Evolutionary conservation across 371 early-diverging fungal genomes (phyloP), one percentile per base, ranked within the genome.

Genomic region (Mortierella sp.): DNA sequence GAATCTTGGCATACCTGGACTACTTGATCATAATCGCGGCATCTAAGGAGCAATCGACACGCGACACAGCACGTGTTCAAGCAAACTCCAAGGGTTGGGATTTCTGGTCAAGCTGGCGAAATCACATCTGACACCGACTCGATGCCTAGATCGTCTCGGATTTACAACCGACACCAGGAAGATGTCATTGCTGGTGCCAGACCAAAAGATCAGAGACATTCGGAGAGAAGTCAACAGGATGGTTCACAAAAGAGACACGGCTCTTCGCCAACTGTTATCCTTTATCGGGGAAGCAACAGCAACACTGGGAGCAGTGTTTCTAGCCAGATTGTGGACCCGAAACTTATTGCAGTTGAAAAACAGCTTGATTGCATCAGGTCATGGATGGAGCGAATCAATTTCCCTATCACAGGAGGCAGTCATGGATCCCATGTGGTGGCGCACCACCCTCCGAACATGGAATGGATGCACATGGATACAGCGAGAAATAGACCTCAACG

Each of bases 1-100:
- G 84, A n/a, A 61, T 85, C 15, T 72, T 65, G 9, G 78, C 82
- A 31, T 85, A 85, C 43, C 72, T 85, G 2, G 83, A 85, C 81
- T 83, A 85, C 23, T 23, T 74, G 22, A 10, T 74, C 9, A 74
- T 74, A 17, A 28, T 37, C 22, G 61, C 68, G 1, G 1, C 2
- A 19, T 26, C 61, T 9, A 35, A 32, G 61, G 68, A 68, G 6
- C 54, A 49, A 5, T 32, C 68, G n/a, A n/a, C n/a, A n/a, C n/a
- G n/a, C n/a, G n/a, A n/a, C n/a, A n/a, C n/a, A n/a, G n/a, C n/a
- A n/a, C n/a, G n/a, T n/a, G n/a, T n/a, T n/a, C n/a, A n/a, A n/a
- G n/a, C n/a, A n/a, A n/a, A n/a, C n/a, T n/a, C n/a, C n/a, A n/a
- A n/a, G n/a, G n/a, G n/a, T n/a, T 81, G 0, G 79, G 79, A 3